These are phyloP conservation scores for Kokia cookei DNA, from an alignment of 441 rosid genomes.

Conservation along the genomic window DNA sequence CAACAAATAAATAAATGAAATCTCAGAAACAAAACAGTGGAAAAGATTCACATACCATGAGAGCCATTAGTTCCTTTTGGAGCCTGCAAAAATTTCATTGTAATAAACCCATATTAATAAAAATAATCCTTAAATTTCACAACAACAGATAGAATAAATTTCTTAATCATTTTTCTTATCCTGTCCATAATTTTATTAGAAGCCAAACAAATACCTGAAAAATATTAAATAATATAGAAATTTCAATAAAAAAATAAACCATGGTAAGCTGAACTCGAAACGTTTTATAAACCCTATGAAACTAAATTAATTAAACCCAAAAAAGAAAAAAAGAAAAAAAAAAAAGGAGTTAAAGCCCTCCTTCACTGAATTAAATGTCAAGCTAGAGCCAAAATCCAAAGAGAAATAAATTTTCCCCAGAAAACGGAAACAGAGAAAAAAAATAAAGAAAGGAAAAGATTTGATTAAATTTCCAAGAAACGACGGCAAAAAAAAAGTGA, in stretches of 20 bases:
- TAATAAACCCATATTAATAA: background rate
- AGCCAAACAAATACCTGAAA: background rate
- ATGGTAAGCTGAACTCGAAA: background rate
- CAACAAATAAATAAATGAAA: background rate
- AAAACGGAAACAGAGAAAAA: background rate
- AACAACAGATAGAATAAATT: background rate
- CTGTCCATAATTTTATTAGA: background rate
- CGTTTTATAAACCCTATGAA: background rate
- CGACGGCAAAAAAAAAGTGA: background rate
- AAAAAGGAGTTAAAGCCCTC: background rate
- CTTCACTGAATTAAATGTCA: background rate
- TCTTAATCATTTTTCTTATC: background rate
- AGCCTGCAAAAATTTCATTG: conserved; percentile 32
- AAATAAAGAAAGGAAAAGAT: background rate
- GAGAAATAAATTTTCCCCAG: background rate
- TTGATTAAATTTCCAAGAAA: background rate
- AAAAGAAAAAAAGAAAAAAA: background rate
- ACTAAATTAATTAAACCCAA: background rate
- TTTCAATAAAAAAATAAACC: background rate
- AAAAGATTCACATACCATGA: conserved; percentile 38
- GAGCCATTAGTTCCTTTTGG: conserved; percentile 57
- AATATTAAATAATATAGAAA: background rate
- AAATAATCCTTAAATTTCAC: background rate
- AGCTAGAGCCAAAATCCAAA: background rate
- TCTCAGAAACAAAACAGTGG: background rate